Percentiles rank a stretch among this genome's conserved stretches.
phyloP scores from a whole-genome alignment of 306 rosid genomes.

The Vigna unguiculata region DNA sequence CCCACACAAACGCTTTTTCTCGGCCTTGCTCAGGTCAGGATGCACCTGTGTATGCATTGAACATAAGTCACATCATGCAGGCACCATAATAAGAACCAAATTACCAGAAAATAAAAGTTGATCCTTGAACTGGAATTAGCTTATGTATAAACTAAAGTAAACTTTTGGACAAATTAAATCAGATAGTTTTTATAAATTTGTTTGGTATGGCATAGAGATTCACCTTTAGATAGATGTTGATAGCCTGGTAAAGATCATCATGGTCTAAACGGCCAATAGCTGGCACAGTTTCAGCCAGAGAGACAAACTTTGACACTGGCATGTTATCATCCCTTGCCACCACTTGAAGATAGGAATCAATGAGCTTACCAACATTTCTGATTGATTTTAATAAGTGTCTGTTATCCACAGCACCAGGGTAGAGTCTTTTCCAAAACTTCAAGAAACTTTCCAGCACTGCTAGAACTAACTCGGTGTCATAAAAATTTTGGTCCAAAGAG shows the following conservation, averaged over 20 bases:
- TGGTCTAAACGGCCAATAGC: constrained; percentile 77
- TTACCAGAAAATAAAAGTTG: background rate
- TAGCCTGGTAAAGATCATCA: constrained; percentile 86
- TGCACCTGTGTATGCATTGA: constrained; percentile 64
- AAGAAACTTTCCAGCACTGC: constrained; percentile 77
- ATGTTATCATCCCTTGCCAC: constrained; percentile 75
- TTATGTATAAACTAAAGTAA: no score
- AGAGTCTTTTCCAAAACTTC: constrained; percentile 74
- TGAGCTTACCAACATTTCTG: constrained; percentile 75
- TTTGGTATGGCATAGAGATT: constrained; percentile 7
- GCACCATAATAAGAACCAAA: background rate
- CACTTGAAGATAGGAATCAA: constrained; percentile 91
- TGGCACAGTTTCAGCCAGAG: constrained; percentile 79
- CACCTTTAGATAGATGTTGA: constrained; percentile 90
- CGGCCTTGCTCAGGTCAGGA: constrained; percentile 71
- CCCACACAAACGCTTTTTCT: constrained; percentile 72
- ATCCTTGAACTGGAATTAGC: background rate
- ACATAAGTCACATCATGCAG: constrained; percentile 12
- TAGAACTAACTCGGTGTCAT: constrained; percentile 77
- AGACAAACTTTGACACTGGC: constrained; percentile 72
- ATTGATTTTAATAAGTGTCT: constrained; percentile 59
- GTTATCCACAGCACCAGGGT: constrained; percentile 61
- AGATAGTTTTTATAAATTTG: background rate
- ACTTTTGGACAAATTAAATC: background rate
- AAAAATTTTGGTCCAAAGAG: constrained; percentile 55